A percentile compares a stretch with the other conserved stretches of the same genome.
Evolutionary conservation across 768 basidiomycete species (phyloP).

Genomic region (Neoboletus brunneissimus): DNA sequence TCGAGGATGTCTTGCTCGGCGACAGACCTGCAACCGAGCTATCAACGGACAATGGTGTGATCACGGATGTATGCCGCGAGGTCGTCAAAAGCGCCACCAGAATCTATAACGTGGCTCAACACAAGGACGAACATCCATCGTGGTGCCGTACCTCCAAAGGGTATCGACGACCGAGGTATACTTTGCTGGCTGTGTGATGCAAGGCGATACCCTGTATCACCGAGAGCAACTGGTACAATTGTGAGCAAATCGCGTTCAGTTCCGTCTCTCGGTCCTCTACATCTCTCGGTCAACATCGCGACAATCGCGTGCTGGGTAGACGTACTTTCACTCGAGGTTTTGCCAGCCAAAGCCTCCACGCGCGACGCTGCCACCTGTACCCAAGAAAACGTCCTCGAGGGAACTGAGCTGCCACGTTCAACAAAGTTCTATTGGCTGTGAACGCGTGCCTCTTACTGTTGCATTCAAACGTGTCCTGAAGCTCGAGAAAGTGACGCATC

Average conservation of each 20-base stretch:
- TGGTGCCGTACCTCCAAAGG: conserved; percentile 55
- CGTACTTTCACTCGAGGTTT: conserved; percentile 44
- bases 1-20: conserved; percentile 21
- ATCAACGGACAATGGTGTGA: conserved; percentile 16
- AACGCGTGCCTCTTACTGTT: conserved; percentile 53
- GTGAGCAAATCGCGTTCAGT: conserved; percentile 44
- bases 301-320: neutral
- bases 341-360: conserved; percentile 49
- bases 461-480: conserved; percentile 81
- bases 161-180: conserved; percentile 63
- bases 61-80: conserved; percentile 57
- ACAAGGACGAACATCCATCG: neutral
- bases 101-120: conserved; percentile 44
- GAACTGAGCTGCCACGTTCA: conserved; percentile 45
- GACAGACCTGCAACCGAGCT: conserved; percentile 5
- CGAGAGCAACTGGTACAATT: conserved; percentile 57
- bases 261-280: conserved; percentile 48
- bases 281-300: conserved; percentile 2
- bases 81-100: conserved; percentile 68
- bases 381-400: conserved; percentile 64
- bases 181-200: conserved; percentile 65
- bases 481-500: conserved; percentile 53
- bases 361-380: conserved; percentile 48
- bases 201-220: conserved; percentile 77
- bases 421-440: neutral